Evolutionary conservation across 495 filamentous ascomycete species (phyloP), one percentile per base, ranked within the genome.

Genomic region (Bacidia rubella): DNA sequence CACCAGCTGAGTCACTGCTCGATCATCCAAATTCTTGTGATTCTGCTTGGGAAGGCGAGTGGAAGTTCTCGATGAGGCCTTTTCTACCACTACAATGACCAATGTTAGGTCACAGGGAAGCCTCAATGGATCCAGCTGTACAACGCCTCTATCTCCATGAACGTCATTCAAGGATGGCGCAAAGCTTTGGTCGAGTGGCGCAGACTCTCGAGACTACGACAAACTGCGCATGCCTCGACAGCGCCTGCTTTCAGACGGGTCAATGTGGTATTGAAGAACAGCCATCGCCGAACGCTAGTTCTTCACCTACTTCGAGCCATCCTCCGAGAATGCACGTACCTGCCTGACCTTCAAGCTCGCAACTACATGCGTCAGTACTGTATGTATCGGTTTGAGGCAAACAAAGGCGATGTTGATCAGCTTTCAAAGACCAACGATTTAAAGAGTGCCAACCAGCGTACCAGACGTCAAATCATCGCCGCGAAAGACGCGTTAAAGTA

Each of bases 261-360:
- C 29, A 15, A 35, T 35, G 7, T 35, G 15, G 7, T 15, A 15
- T 15, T 15, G 15, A 7, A 7, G 7, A 15, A 35, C 15, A 5
- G 15, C 15, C 5, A 15, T 35, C 29, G 15, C 29, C 5, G 29
- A 35, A 15, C 29, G 7, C 29, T 5, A 15, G 69, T 78, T 1
- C 69, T 77, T 25, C 79, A 84, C 62, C 67, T 92, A 26, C 79
- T 84, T 57, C 81, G 92, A 27, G 78, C 82, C 32, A 74, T 93
- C 5, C 80, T 96, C 44, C 86, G 90, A 56, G 83, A 95, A 71
- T 77, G 80, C 22, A 80, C 83, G 53, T 94, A 95, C 63, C 80
- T 98, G 22, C 88, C 88, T 11, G 85, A 89, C 62, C 68, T 79
- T 2, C 61, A 76, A 47, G 83, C 84, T 24, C 80, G 82, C 39